Percentiles rank a stretch among this genome's conserved stretches.
Evolutionary conservation across 371 early-diverging fungal genomes (phyloP).

Genomic region (Circinella umbellata): DNA sequence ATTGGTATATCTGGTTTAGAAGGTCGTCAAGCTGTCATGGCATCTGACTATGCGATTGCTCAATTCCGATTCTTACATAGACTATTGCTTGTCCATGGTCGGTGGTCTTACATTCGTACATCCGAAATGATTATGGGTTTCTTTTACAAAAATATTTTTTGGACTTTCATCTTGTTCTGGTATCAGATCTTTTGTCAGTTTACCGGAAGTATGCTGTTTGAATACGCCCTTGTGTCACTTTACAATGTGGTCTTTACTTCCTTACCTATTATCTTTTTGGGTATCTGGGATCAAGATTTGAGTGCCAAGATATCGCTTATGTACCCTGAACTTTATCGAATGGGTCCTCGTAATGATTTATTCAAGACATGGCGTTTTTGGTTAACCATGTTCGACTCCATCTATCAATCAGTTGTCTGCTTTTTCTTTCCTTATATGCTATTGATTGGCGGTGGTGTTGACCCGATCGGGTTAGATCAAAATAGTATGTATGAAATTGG

Average conservation of each 20-base stretch:
- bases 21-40: conserved; percentile 91
- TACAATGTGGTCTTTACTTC: conserved; percentile 81
- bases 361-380: conserved; percentile 86
- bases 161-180: conserved; percentile 81
- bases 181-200: conserved; percentile 80
- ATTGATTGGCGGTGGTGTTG: conserved; percentile 46
- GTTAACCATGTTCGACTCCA: conserved; percentile 80
- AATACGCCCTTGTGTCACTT: conserved; percentile 78
- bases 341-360: conserved; percentile 83
- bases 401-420: conserved; percentile 88
- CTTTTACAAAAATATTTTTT: conserved; percentile 84
- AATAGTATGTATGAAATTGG: conserved; percentile 77
- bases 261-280: conserved; percentile 73
- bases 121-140: conserved; percentile 79
- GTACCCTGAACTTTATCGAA: conserved; percentile 87
- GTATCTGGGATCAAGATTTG: conserved; percentile 93
- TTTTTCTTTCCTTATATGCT: conserved; percentile 74
- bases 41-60: conserved; percentile 89
- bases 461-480: conserved; percentile 60
- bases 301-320: conserved; percentile 69
- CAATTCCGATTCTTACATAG: conserved; percentile 80
- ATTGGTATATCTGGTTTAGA: conserved; percentile 95
- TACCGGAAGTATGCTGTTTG: conserved; percentile 65
- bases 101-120: conserved; percentile 84
- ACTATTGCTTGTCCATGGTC: conserved; percentile 81